Percentiles rank a stretch among this genome's conserved stretches.
phyloP scores from a whole-genome alignment of 2,329 filamentous ascomycete genomes.

The Aureobasidium uvarum region DNA sequence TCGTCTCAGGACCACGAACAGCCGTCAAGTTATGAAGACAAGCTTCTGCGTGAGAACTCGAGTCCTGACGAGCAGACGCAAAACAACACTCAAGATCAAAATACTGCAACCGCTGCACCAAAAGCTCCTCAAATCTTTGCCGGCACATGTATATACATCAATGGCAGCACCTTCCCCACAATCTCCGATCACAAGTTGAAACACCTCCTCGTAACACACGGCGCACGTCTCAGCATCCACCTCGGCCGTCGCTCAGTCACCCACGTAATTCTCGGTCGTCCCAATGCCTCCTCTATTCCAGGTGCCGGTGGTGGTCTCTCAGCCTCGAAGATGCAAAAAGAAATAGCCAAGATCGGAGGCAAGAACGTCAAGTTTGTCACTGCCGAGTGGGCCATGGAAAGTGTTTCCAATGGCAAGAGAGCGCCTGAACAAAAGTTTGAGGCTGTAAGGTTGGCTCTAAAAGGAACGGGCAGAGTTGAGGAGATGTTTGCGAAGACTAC shows the following conservation, averaged over 20 bases:
- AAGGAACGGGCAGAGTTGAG: conserved; percentile 64
- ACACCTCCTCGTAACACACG: conserved; percentile 70
- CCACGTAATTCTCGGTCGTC: conserved; percentile 75
- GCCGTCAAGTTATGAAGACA: background rate
- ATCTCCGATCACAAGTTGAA: conserved; percentile 87
- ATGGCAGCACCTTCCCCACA: conserved; percentile 76
- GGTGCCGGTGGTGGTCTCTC: conserved; percentile 74
- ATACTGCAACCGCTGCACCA: background rate
- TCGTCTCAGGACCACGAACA: background rate
- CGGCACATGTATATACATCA: conserved; percentile 75
- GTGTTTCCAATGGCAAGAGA: conserved; percentile 70
- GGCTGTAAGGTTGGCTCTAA: conserved; percentile 59
- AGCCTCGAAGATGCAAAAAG: conserved; percentile 74
- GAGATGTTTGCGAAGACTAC: conserved; percentile 44
- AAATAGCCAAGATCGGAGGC: conserved; percentile 66
- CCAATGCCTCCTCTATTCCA: conserved; percentile 41
- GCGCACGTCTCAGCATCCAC: conserved; percentile 67
- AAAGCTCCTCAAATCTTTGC: conserved; percentile 52
- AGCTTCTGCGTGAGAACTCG: background rate
- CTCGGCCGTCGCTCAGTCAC: conserved; percentile 74
- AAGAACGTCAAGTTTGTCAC: conserved; percentile 74
- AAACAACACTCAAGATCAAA: background rate
- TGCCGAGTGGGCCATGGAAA: conserved; percentile 84
- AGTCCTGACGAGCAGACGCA: background rate
- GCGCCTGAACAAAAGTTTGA: conserved; percentile 72